Conservation (phyloP, 2,329 filamentous ascomycete genomes). For the Scedosporium boydii region DNA sequence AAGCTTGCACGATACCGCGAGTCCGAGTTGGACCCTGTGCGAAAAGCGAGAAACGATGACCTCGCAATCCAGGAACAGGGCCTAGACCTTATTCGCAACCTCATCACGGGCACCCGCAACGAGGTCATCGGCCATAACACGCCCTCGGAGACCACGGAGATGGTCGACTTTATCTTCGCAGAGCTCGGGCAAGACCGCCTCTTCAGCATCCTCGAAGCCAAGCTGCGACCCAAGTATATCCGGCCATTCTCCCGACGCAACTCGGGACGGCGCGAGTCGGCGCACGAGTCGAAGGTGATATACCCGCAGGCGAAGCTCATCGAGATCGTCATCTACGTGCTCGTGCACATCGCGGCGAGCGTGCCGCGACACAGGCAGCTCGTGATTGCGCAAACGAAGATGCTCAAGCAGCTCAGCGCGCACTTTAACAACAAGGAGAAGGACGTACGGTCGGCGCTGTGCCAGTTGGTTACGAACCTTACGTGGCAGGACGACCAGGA, state of each 20-base stretch:
- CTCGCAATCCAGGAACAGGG: slow-evolving; percentile 84
- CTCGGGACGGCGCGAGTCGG: slow-evolving; percentile 25
- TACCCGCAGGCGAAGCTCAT: slow-evolving; percentile 62
- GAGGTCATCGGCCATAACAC: slow-evolving; percentile 24
- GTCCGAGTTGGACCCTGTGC: slow-evolving; percentile 56
- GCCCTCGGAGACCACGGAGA: slow-evolving; percentile 47
- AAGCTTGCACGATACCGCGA: slow-evolving; percentile 47
- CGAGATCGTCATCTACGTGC: slow-evolving; percentile 66
- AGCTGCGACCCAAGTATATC: slow-evolving; percentile 56
- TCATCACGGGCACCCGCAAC: slow-evolving; percentile 40
- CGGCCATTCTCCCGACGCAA: slow-evolving; percentile 40
- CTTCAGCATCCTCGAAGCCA: slow-evolving; percentile 71
- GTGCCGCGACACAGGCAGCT: slow-evolving; percentile 67
- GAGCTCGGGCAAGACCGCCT: slow-evolving; percentile 67
- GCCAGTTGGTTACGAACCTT: slow-evolving; percentile 79
- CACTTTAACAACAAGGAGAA: slow-evolving; percentile 66
- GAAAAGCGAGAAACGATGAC: slow-evolving; percentile 66
- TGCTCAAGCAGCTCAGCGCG: slow-evolving; percentile 63
- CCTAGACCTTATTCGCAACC: slow-evolving; percentile 80
- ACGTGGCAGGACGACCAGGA: slow-evolving; percentile 65
- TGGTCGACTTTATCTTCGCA: slow-evolving; percentile 78
- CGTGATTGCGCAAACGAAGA: slow-evolving; percentile 64
- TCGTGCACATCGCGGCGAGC: slow-evolving; percentile 83
- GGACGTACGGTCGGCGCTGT: slow-evolving; percentile 67
- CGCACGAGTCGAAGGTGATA: slow-evolving; percentile 38